phyloP scores from a whole-genome alignment of 495 filamentous ascomycete genomes.

The Pyrenula aspistea region DNA sequence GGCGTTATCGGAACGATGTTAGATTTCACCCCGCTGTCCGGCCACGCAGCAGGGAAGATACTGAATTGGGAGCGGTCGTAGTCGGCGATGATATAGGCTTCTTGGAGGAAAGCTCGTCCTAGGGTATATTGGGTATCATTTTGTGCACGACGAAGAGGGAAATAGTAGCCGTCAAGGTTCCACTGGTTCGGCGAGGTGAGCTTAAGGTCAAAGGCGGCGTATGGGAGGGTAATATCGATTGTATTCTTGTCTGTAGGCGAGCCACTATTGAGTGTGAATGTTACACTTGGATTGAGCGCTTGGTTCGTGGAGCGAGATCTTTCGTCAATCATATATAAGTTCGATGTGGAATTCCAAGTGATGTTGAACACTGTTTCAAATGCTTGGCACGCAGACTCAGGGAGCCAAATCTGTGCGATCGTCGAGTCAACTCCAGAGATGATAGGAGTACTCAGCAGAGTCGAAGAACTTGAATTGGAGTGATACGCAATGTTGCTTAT shows the following conservation, averaged over 20 bases:
- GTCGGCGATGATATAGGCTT: conserved; percentile 46
- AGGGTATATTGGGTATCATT: conserved; percentile 38
- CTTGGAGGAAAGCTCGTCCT: conserved; percentile 49
- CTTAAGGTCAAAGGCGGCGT: conserved; percentile 42
- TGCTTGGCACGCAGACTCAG: conserved; percentile 37
- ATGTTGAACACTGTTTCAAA: conserved; percentile 44
- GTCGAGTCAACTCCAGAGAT: conserved; percentile 47
- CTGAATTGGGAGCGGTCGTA: conserved; percentile 43
- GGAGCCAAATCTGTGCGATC: conserved; percentile 54
- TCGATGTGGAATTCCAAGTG: conserved; percentile 23
- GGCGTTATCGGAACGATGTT: not conserved
- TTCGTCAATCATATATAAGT: conserved; percentile 23
- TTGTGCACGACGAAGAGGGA: conserved; percentile 35
- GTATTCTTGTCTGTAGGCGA: conserved; percentile 29
- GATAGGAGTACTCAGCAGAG: conserved; percentile 31
- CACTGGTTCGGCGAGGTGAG: conserved; percentile 33
- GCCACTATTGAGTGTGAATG: conserved; percentile 25
- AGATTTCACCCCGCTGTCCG: not conserved
- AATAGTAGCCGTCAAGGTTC: conserved; percentile 24
- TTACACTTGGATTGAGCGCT: conserved; percentile 31
- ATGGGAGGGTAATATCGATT: conserved; percentile 46
- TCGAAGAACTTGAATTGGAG: conserved; percentile 17
- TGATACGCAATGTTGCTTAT: conserved; percentile 32
- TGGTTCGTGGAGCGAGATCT: not conserved
- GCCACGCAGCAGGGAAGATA: conserved; percentile 11